These are phyloP conservation scores for Neoboletus magnificus DNA, from an alignment of 768 basidiomycete species.

Conservation along the genomic window DNA sequence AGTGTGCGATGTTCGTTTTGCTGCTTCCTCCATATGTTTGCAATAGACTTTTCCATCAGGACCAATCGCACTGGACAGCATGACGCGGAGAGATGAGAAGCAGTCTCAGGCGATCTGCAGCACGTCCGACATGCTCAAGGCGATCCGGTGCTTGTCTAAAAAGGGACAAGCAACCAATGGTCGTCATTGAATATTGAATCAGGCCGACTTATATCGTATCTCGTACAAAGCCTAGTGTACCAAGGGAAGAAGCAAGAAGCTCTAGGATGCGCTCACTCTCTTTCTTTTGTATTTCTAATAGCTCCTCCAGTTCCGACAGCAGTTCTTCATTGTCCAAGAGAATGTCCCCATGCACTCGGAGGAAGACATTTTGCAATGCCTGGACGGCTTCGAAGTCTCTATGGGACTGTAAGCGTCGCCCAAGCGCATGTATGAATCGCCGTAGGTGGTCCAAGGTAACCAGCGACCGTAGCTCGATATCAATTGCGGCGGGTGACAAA, in stretches of 20 bases:
- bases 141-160: conserved; percentile 22
- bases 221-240: conserved; percentile 73
- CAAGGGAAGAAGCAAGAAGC: conserved; percentile 68
- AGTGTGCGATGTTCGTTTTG: conserved; percentile 33
- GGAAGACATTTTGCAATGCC: conserved; percentile 78
- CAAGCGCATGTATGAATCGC: conserved; percentile 72
- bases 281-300: conserved; percentile 64
- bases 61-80: conserved; percentile 21
- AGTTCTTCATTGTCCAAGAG: conserved; percentile 72
- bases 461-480: conserved; percentile 85
- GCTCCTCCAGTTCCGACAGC: conserved; percentile 47
- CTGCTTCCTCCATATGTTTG: conserved; percentile 34
- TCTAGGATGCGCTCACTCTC: conserved; percentile 80
- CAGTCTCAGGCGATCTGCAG: not conserved
- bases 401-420: conserved; percentile 67
- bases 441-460: conserved; percentile 58
- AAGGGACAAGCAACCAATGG: not conserved
- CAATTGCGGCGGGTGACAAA: conserved; percentile 86
- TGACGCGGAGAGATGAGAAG: not conserved
- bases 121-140: not conserved
- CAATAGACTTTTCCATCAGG: conserved; percentile 38
- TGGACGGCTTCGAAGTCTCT: conserved; percentile 96
- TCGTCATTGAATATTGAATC: conserved; percentile 1
- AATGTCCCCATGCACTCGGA: conserved; percentile 80
- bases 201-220: conserved; percentile 46